Evolutionary conservation across 2,329 filamentous ascomycete species (phyloP).

Genomic region (Exophiala xenobiotica): DNA sequence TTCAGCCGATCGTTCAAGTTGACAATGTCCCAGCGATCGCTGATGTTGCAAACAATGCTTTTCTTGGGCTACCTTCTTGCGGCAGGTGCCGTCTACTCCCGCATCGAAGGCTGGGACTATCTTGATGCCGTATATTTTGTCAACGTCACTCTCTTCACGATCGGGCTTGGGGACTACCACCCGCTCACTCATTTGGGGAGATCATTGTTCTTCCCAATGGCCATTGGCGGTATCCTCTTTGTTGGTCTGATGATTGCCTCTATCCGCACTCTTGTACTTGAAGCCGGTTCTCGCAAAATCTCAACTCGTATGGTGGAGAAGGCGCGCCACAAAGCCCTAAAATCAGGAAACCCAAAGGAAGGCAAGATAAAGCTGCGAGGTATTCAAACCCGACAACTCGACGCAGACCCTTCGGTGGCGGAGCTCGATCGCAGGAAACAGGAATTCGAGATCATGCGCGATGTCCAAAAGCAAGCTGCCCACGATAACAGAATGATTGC

Average conservation of each 20-base stretch:
- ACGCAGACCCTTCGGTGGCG: constrained; percentile 29
- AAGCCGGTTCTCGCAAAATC: constrained; percentile 35
- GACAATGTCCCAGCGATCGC: constrained; percentile 54
- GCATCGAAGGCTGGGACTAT: constrained; percentile 38
- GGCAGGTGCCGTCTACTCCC: constrained; percentile 37
- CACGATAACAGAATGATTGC: constrained; percentile 43
- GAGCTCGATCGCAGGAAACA: constrained; percentile 15
- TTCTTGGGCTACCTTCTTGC: constrained; percentile 40
- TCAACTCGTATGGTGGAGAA: constrained; percentile 33
- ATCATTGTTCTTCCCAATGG: constrained; percentile 38
- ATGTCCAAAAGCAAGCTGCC: constrained; percentile 41
- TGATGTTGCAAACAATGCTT: constrained; percentile 43
- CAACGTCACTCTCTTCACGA: constrained; percentile 39
- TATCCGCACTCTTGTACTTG: constrained; percentile 36
- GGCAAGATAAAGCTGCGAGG: constrained; percentile 18
- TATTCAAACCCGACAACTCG: constrained; percentile 34
- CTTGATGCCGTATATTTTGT: constrained; percentile 39
- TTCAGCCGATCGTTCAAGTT: constrained; percentile 44
- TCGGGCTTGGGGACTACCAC: constrained; percentile 37
- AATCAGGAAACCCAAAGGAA: constrained; percentile 32
- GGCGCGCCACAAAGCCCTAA: constrained; percentile 27
- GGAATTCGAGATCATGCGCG: constrained; percentile 46
- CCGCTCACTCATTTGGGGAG: constrained; percentile 37
- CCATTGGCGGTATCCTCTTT: constrained; percentile 38
- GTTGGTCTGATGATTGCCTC: constrained; percentile 39